phyloP scores from a whole-genome alignment of 768 basidiomycete species.

The Tylopilus felleus region DNA sequence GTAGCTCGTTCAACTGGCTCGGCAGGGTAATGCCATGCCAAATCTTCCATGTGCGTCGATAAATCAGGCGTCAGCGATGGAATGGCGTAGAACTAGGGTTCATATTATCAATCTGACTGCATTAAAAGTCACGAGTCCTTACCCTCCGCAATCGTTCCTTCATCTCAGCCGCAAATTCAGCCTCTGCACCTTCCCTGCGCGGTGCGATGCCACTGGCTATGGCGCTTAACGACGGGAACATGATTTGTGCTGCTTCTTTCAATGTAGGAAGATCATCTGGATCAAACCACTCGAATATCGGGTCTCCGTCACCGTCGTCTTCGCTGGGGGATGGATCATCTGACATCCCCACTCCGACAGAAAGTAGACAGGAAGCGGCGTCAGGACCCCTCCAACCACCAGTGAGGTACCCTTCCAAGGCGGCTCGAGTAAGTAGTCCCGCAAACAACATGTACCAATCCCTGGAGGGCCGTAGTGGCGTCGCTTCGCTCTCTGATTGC shows the following conservation, averaged over 20 bases:
- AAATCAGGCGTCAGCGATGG: constrained; percentile 69
- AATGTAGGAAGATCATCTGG: constrained; percentile 75
- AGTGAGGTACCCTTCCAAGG: constrained; percentile 79
- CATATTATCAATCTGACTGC: constrained; percentile 7
- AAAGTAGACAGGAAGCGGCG: constrained; percentile 67
- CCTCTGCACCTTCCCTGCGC: constrained; percentile 52
- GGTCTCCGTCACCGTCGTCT: constrained; percentile 33
- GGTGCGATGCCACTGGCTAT: constrained; percentile 25
- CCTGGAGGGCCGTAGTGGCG: constrained; percentile 63
- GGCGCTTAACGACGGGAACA: constrained; percentile 57
- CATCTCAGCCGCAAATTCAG: constrained; percentile 77
- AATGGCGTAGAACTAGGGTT: constrained; percentile 71
- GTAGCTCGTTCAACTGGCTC: constrained; percentile 79
- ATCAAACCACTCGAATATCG: constrained; percentile 56
- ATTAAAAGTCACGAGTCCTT: constrained; percentile 26
- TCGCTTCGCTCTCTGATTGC: constrained; percentile 38
- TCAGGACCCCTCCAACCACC: constrained; percentile 76
- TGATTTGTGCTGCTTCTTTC: constrained; percentile 58
- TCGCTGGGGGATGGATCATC: constrained; percentile 25
- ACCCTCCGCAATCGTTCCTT: constrained; percentile 65
- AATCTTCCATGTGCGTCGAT: constrained; percentile 69
- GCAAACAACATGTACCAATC: constrained; percentile 82
- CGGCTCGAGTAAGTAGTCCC: constrained; percentile 76
- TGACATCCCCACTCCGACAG: constrained; percentile 60
- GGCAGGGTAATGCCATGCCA: constrained; percentile 74